Conservation (phyloP, 2,329 filamentous ascomycete species). For the Phaeosphaeria sp. region DNA sequence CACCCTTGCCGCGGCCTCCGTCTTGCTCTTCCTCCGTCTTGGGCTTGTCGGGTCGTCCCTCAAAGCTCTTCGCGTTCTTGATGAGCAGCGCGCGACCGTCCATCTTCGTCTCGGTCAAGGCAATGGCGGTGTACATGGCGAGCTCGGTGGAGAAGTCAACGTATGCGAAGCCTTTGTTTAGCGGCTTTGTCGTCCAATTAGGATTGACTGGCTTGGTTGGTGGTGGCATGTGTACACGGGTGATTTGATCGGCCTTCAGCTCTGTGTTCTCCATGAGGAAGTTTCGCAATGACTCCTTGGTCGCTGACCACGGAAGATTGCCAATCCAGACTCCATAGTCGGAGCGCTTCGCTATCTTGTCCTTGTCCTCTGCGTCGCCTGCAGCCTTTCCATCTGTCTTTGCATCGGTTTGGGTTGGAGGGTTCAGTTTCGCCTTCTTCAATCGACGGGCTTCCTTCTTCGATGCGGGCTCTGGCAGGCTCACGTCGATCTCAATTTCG, state of each 20-base stretch:
- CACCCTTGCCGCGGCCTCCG: slow-evolving; percentile 38
- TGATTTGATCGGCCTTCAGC: slow-evolving; percentile 72
- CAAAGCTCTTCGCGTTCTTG: slow-evolving; percentile 89
- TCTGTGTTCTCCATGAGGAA: slow-evolving; percentile 77
- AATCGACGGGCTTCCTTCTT: slow-evolving; percentile 90
- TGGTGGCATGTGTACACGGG: slow-evolving; percentile 80
- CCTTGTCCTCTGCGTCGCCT: slow-evolving; percentile 44
- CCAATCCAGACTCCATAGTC: slow-evolving; percentile 94
- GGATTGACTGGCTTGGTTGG: slow-evolving; percentile 47
- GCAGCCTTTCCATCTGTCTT: slow-evolving; percentile 19
- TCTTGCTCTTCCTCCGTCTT: slow-evolving; percentile 41
- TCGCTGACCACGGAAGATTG: slow-evolving; percentile 86
- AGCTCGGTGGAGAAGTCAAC: slow-evolving; percentile 81
- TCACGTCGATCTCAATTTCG: slow-evolving; percentile 86
- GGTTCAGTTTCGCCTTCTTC: slow-evolving; percentile 76
- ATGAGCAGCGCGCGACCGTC: slow-evolving; percentile 83
- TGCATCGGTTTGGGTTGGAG: slow-evolving; percentile 21
- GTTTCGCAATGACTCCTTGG: slow-evolving; percentile 73
- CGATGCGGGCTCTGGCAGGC: slow-evolving; percentile 89
- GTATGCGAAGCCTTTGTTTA: slow-evolving; percentile 96
- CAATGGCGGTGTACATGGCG: slow-evolving; percentile 77
- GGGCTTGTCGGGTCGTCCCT: slow-evolving; percentile 81
- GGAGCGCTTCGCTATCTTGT: slow-evolving; percentile 64
- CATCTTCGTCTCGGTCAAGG: slow-evolving; percentile 83
- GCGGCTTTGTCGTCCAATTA: slow-evolving; percentile 57